These are phyloP conservation scores for Penicillium sp. DNA, from an alignment of 2,329 filamentous ascomycete genomes.

Conservation along the genomic window DNA sequence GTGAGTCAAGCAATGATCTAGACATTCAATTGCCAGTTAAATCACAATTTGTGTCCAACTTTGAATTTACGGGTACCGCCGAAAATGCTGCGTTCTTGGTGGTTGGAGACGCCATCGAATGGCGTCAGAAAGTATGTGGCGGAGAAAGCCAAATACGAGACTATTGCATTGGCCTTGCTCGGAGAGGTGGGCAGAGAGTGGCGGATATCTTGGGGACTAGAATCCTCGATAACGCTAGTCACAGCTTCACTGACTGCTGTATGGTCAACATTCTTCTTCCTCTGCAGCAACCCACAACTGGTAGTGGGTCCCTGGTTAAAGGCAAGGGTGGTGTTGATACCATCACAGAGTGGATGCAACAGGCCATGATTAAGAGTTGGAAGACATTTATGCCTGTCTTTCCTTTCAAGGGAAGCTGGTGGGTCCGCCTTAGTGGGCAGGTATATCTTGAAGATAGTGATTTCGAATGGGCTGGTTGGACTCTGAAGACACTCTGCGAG, in stretches of 20 bases:
- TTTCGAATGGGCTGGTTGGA: slow-evolving; percentile 61
- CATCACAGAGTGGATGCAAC: slow-evolving; percentile 59
- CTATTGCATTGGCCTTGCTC: slow-evolving; percentile 64
- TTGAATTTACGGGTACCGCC: slow-evolving; percentile 71
- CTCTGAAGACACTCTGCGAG: slow-evolving; percentile 57
- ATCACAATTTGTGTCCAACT: slow-evolving; percentile 63
- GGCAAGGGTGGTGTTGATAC: slow-evolving; percentile 22
- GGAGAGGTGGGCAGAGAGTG: slow-evolving; percentile 58
- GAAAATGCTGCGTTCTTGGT: slow-evolving; percentile 69
- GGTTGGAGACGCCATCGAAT: slow-evolving; percentile 67
- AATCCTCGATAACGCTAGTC: slow-evolving; percentile 56
- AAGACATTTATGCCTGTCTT: slow-evolving; percentile 69
- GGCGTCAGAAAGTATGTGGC: slow-evolving; percentile 64
- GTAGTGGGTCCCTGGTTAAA: slow-evolving; percentile 5
- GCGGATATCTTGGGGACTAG: slow-evolving; percentile 65
- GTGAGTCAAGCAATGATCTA: not conserved
- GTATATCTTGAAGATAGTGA: slow-evolving; percentile 74
- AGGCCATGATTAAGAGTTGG: slow-evolving; percentile 56
- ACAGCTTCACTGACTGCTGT: slow-evolving; percentile 47
- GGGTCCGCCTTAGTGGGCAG: slow-evolving; percentile 72
- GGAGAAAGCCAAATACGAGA: slow-evolving; percentile 66
- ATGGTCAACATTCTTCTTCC: slow-evolving; percentile 73
- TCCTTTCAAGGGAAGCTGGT: slow-evolving; percentile 61
- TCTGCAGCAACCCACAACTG: slow-evolving; percentile 41
- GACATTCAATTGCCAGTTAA: slow-evolving; percentile 34